A percentile compares a stretch with the other conserved stretches of the same genome.
Conservation (phyloP, 306 rosid species). For the Rosa persica region DNA sequence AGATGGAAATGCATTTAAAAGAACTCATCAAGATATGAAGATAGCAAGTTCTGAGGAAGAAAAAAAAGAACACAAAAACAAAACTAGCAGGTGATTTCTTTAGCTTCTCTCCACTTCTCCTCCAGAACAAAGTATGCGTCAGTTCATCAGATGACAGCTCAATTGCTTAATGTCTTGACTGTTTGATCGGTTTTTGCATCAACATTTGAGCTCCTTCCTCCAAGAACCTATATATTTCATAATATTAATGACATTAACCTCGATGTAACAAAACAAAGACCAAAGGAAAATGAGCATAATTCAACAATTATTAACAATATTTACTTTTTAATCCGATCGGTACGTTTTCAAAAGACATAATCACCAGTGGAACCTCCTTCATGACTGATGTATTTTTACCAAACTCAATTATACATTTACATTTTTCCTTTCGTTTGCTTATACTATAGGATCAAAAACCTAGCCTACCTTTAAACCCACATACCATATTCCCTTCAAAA, state of each 20-base stretch:
- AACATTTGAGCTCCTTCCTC: constrained; percentile 98
- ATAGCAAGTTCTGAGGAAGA: too few species aligned
- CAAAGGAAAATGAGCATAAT: neutral
- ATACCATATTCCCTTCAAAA: neutral
- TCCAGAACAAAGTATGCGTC: neutral
- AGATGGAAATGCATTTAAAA: too few species aligned
- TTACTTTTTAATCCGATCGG: neutral
- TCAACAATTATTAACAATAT: neutral
- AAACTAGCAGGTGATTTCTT: neutral
- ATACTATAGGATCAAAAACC: neutral
- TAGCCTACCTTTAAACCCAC: neutral
- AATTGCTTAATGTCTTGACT: constrained; percentile 67
- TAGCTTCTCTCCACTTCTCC: constrained; percentile 1
- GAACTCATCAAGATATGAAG: too few species aligned
- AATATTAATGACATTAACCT: neutral
- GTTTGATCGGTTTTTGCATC: constrained; percentile 80
- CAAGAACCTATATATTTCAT: constrained; percentile 53
- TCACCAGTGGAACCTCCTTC: too few species aligned
- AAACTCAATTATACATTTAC: neutral
- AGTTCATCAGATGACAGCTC: constrained; percentile 73
- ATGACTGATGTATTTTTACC: neutral
- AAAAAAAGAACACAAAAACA: too few species aligned
- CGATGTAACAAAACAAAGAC: constrained; percentile 2
- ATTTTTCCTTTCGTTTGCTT: neutral
- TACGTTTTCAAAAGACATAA: too few species aligned